Conservation (phyloP, 495 filamentous ascomycete genomes). For the Penicillium roqueforti region DNA sequence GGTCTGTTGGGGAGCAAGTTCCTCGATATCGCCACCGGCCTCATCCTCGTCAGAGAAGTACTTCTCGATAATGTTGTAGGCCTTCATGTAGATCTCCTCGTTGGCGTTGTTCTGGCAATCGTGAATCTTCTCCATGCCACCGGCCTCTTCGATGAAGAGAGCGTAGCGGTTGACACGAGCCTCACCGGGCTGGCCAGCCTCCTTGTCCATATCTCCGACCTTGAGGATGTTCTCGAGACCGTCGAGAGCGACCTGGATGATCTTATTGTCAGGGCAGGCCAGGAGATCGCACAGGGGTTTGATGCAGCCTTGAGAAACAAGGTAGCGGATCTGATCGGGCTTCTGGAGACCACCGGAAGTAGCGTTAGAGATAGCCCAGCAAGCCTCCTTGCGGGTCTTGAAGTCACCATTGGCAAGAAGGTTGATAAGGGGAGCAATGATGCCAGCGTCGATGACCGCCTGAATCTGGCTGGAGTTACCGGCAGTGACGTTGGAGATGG, state of each 20-base stretch:
- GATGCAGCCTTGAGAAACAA: constrained; percentile 91
- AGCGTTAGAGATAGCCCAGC: constrained; percentile 99
- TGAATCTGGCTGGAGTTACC: constrained; percentile 98
- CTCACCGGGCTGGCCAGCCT: constrained; percentile 61
- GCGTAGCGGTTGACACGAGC: constrained; percentile 93
- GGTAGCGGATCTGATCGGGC: constrained; percentile 95
- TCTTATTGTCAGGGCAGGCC: constrained; percentile 98
- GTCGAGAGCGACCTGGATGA: constrained; percentile 98
- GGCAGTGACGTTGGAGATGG: constrained; percentile 97
- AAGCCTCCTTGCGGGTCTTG: constrained; percentile 99
- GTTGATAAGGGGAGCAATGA: constrained; percentile 94
- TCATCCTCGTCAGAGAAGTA: constrained; percentile 99
- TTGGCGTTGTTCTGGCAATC: constrained; percentile 99
- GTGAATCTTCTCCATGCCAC: constrained; percentile 99
- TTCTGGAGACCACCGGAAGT: constrained; percentile 97
- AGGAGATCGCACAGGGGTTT: constrained; percentile 96
- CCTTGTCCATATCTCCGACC: constrained; percentile 98
- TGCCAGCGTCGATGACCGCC: constrained; percentile 92
- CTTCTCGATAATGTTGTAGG: constrained; percentile 99
- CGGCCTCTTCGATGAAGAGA: constrained; percentile 96
- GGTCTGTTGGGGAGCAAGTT: constrained; percentile 61
- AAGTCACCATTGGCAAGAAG: constrained; percentile 94
- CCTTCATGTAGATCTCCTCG: constrained; percentile 99
- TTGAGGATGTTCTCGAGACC: constrained; percentile 99
- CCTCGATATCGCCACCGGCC: constrained; percentile 68